phyloP scores from a whole-genome alignment of 441 rosid species.

The Brassica balearica region DNA sequence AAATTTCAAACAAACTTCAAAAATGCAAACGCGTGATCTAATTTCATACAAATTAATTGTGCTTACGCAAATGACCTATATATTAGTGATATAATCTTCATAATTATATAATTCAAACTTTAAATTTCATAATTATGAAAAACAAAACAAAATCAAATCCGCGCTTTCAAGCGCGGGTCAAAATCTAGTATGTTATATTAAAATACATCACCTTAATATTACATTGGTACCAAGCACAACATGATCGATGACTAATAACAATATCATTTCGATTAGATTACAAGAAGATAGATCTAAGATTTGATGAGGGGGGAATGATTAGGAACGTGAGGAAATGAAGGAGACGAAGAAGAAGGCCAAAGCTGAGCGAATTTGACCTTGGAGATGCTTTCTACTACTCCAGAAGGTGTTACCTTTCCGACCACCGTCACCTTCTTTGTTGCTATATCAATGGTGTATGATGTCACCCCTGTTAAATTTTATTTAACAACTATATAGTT shows the following conservation, averaged over 20 bases:
- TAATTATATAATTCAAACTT: no score
- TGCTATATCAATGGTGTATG: constrained; percentile 78
- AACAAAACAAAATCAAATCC: no score
- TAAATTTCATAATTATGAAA: no score
- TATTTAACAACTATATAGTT: constrained; percentile 2
- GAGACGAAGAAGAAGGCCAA: constrained; percentile 65
- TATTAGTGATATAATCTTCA: no score
- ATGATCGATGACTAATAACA: not conserved
- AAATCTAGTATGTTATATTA: not conserved
- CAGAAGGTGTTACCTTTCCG: constrained; percentile 78
- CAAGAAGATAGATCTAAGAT: constrained; percentile 17
- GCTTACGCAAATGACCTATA: no score
- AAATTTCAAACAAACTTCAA: no score
- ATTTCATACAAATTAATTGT: no score
- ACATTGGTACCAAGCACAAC: constrained; percentile 16
- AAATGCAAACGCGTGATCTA: no score
- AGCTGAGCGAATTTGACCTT: constrained; percentile 85
- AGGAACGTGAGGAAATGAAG: constrained; percentile 48
- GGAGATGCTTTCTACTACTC: constrained; percentile 68
- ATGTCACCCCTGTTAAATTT: constrained; percentile 71
- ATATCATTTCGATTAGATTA: constrained; percentile 13
- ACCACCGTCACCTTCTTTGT: constrained; percentile 84
- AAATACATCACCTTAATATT: constrained; percentile 25
- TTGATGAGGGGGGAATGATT: constrained; percentile 31
- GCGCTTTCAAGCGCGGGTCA: no score